Evolutionary conservation across 2,329 filamentous ascomycete species (phyloP).

Genomic region (Dothidotthia symphoricarpi): DNA sequence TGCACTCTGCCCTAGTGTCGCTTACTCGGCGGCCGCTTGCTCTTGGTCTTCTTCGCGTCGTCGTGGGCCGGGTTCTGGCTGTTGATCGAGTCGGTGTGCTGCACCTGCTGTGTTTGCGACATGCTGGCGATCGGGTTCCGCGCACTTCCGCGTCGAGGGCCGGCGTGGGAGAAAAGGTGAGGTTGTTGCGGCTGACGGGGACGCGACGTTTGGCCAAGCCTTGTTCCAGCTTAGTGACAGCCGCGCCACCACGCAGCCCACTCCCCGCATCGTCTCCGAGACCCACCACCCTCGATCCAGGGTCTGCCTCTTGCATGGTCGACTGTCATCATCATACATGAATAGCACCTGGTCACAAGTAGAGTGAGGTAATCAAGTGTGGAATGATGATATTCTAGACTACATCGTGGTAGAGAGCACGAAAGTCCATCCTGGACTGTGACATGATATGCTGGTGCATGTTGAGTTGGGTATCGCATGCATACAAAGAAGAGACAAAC

Average conservation of each 20-base stretch:
- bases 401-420: too few relatives aligned
- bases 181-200: constrained; percentile 16
- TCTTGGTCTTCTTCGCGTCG: constrained; percentile 69
- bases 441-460: constrained; percentile 20
- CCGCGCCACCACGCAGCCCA: constrained; percentile 22
- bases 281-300: constrained; percentile 17
- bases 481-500: constrained; percentile 14
- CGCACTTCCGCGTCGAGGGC: constrained; percentile 28
- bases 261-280: constrained; percentile 14
- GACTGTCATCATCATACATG: too few relatives aligned
- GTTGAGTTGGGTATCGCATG: constrained; percentile 18
- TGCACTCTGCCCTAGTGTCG: constrained; percentile 12
- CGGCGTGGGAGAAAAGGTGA: constrained; percentile 15
- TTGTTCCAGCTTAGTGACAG: constrained; percentile 25
- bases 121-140: constrained; percentile 34
- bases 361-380: too few relatives aligned
- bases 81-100: constrained; percentile 45
- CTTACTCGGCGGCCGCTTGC: constrained; percentile 83
- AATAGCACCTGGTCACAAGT: too few relatives aligned
- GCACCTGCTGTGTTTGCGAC: constrained; percentile 48
- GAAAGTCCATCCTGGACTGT: constrained; percentile 2
- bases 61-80: constrained; percentile 44
- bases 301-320: too few relatives aligned
- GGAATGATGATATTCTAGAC: too few relatives aligned
- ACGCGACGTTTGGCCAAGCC: constrained; percentile 22